Conservation (phyloP, 257 asterid genomes). For the Solanum arcanum region DNA sequence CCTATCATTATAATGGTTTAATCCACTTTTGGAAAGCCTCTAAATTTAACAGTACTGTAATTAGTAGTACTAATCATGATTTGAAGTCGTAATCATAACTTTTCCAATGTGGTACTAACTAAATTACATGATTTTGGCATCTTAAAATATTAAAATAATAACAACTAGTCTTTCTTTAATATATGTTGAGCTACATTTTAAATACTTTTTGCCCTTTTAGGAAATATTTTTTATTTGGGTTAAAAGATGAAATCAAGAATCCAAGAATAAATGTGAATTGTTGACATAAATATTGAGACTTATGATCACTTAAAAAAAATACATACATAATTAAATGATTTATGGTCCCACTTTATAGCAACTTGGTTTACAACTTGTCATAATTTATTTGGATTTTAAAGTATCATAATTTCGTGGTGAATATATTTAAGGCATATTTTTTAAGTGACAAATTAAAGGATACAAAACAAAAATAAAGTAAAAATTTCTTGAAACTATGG, state of each 20-base stretch:
- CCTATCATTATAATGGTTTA: background rate
- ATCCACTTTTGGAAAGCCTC: background rate
- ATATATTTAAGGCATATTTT: background rate
- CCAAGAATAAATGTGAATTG: background rate
- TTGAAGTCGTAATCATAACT: background rate
- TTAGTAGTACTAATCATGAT: background rate
- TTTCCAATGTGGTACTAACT: background rate
- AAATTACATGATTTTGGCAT: background rate
- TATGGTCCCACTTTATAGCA: constrained; percentile 17
- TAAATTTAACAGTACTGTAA: constrained; percentile 6
- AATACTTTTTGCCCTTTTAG: constrained; percentile 10
- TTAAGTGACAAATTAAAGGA: background rate
- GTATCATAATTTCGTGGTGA: background rate
- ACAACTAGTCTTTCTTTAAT: background rate
- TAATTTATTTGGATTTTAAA: background rate
- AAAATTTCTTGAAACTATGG: background rate
- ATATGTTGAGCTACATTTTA: background rate
- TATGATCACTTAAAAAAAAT: background rate
- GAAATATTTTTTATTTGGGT: constrained; percentile 3
- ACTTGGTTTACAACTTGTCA: constrained; percentile 17
- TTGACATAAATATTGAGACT: background rate
- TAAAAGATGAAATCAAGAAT: background rate
- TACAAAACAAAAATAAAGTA: background rate
- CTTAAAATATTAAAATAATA: background rate
- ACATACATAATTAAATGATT: constrained; percentile 8